Base-by-base conservation (phyloP, 108 stramenopile species). In the Skeletonema menzelii region DNA sequence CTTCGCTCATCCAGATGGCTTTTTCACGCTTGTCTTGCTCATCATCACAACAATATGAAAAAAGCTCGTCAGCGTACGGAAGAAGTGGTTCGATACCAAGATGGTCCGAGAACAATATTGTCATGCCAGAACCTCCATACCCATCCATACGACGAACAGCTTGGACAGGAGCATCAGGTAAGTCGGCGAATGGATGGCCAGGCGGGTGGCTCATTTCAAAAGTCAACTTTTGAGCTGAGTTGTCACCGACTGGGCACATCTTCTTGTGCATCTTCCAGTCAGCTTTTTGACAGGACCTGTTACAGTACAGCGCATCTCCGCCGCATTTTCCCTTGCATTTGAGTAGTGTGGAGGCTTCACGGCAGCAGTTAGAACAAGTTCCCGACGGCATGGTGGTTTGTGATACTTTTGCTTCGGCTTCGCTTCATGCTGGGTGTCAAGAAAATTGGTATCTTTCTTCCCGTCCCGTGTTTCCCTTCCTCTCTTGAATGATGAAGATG, bases 211-310 rank as follows among this genome's bases (percentile, higher is more conserved):
- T 53, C 22, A 53, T 53, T 53, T 53, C 49, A 53, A 53, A 53
- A 24, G 49, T 53, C 49, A 53, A 10, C 22, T 53, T 53, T 53
- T 53, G 49, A 24, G 49, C 22, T 2, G 47, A 6, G 14, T 61
- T 42, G 35, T 17, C 64, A 11, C 55, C 61, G 2, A 66, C 46
- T n/a, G 46, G 60, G 24, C 69, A 69, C 24, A 69, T 64, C 62
- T 66, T 66, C 34, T 66, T 72, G 70, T 72, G 70, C 46, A 30
- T 61, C 20, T 24, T 46, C 70, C 70, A 72, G 17, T 72, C 70
- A 30, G 47, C 28, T 37, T 72, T 72, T 26, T 72, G 70, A 28
- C 70, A 72, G 0, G 64, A 28, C 63, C 27, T 66, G 63, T 65
- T 66, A 15, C 70, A 72, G 26, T 72, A 72, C 26, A 38, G 13